Evolutionary conservation across 306 rosid genomes (phyloP).

Genomic region (Vigna radiata): DNA sequence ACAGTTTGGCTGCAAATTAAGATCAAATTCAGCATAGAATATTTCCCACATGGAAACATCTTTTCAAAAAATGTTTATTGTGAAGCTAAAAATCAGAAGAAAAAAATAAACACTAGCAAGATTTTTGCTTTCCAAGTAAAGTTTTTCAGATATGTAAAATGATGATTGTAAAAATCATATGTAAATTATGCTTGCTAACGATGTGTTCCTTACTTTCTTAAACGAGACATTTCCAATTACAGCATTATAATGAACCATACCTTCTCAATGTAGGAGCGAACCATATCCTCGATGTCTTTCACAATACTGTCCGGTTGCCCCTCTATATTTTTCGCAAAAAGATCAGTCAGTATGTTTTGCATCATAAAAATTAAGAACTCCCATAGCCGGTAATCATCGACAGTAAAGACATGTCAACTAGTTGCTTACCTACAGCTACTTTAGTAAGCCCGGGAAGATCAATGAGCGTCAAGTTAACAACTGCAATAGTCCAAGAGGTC

Average conservation of each 20-base stretch:
- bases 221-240: slow-evolving; percentile 13
- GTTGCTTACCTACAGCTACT: slow-evolving; percentile 88
- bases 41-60: slow-evolving; percentile 18
- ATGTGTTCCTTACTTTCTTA: slow-evolving; percentile 11
- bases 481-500: slow-evolving; percentile 55
- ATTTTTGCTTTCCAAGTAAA: not conserved
- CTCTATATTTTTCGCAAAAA: slow-evolving; percentile 60
- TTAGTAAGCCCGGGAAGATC: slow-evolving; percentile 98
- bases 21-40: slow-evolving; percentile 35
- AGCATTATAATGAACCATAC: slow-evolving; percentile 51
- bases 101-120: slow-evolving; percentile 2
- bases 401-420: slow-evolving; percentile 28
- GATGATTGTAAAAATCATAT: slow-evolving; percentile 8
- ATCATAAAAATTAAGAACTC: slow-evolving; percentile 13
- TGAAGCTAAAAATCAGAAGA: not conserved
- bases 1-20: slow-evolving; percentile 84
- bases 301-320: slow-evolving; percentile 95
- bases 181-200: not conserved
- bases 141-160: slow-evolving; percentile 13
- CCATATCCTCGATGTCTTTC: slow-evolving; percentile 90
- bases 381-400: not conserved
- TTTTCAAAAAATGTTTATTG: not conserved
- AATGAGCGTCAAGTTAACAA: slow-evolving; percentile 93
- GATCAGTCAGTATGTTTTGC: slow-evolving; percentile 26
- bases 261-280: slow-evolving; percentile 94